These are phyloP conservation scores for Starmera pachycereana DNA, from an alignment of 805 yeast species.

Conservation along the genomic window DNA sequence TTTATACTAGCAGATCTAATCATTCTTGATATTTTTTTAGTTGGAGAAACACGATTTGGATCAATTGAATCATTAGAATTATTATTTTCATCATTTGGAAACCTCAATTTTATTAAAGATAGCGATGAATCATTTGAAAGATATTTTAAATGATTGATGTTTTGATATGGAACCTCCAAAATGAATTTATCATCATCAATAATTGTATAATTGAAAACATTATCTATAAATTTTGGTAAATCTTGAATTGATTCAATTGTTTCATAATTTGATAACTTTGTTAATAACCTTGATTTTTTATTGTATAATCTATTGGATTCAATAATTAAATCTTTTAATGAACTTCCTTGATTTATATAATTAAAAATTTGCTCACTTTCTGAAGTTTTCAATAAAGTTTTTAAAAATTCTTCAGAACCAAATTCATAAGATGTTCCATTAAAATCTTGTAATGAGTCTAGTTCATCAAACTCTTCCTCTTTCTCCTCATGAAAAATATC, in stretches of 20 bases:
- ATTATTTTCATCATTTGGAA: not conserved
- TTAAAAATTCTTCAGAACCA: slow-evolving; percentile 51
- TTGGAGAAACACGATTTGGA: slow-evolving; percentile 6
- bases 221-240: slow-evolving; percentile 1
- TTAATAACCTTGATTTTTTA: slow-evolving; percentile 13
- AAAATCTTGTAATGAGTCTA: no score
- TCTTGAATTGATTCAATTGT: slow-evolving; percentile 7
- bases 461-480: no score
- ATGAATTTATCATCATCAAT: slow-evolving; percentile 9
- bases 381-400: slow-evolving; percentile 25
- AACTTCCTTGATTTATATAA: slow-evolving; percentile 13
- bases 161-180: slow-evolving; percentile 1
- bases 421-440: slow-evolving; percentile 32
- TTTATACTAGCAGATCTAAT: slow-evolving; percentile 21
- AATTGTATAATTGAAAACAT: slow-evolving; percentile 5
- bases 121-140: slow-evolving; percentile 7
- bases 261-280: slow-evolving; percentile 14
- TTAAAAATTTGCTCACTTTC: slow-evolving; percentile 13
- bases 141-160: slow-evolving; percentile 6
- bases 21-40: slow-evolving; percentile 12
- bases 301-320: slow-evolving; percentile 13
- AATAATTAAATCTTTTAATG: slow-evolving; percentile 13
- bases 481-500: slow-evolving; percentile 8
- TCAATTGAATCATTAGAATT: not conserved
- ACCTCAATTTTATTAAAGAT: slow-evolving; percentile 5